These are phyloP conservation scores for Ascoidea tarda DNA, from an alignment of 805 yeast genomes.

Conservation along the genomic window DNA sequence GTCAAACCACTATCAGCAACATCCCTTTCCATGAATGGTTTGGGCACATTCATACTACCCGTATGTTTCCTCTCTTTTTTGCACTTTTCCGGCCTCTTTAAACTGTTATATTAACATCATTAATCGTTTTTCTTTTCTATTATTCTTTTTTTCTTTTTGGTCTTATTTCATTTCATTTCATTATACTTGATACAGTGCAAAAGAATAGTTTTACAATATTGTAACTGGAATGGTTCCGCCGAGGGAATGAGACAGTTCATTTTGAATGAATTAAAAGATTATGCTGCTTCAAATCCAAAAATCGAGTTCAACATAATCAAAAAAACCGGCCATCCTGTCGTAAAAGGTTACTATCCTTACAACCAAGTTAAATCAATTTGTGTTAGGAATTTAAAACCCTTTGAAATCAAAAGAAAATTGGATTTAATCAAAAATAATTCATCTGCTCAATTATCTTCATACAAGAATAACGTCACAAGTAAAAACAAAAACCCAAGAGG, in stretches of 20 bases:
- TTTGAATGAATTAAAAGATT: slow-evolving; percentile 28
- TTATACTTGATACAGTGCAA: slow-evolving; percentile 31
- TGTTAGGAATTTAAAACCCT: slow-evolving; percentile 55
- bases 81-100: too few relatives aligned
- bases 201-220: slow-evolving; percentile 61
- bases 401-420: slow-evolving; percentile 51
- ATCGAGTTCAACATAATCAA: slow-evolving; percentile 59
- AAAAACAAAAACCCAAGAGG: slow-evolving; percentile 83
- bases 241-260: slow-evolving; percentile 67
- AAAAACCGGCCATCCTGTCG: slow-evolving; percentile 73
- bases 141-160: neutral
- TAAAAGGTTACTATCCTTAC: slow-evolving; percentile 40
- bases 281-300: slow-evolving; percentile 49
- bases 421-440: slow-evolving; percentile 49
- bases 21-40: slow-evolving; percentile 59
- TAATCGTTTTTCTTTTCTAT: too few relatives aligned
- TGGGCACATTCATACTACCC: slow-evolving; percentile 59
- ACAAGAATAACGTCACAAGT: slow-evolving; percentile 66
- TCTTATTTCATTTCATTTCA: neutral
- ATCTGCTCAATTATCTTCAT: slow-evolving; percentile 46
- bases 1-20: slow-evolving; percentile 45
- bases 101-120: too few relatives aligned
- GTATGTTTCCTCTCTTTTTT: slow-evolving; percentile 9
- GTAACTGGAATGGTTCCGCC: slow-evolving; percentile 95
- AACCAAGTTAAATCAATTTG: slow-evolving; percentile 48